phyloP scores from a whole-genome alignment of 495 filamentous ascomycete genomes.

The Ramalina intermedia region DNA sequence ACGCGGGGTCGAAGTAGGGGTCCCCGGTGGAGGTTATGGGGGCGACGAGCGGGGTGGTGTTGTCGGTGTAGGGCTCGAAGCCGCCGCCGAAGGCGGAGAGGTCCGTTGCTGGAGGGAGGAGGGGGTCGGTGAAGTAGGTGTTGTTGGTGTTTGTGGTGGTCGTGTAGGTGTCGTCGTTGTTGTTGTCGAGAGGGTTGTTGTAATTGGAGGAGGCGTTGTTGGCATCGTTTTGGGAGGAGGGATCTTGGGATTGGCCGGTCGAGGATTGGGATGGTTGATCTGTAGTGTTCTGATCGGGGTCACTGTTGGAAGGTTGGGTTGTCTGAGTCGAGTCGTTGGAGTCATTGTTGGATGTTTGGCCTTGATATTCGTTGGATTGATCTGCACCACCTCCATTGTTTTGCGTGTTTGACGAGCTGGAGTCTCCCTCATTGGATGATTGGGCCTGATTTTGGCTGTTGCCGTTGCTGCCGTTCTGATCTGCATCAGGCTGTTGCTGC shows the following conservation, averaged over 20 bases:
- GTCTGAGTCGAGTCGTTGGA: not conserved
- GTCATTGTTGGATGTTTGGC: not conserved
- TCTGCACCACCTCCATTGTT: too few species aligned
- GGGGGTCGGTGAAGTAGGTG: not conserved
- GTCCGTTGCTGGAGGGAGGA: not conserved
- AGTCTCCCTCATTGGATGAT: not conserved
- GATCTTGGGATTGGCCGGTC: not conserved
- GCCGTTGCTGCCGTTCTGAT: not conserved
- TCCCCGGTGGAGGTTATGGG: not conserved
- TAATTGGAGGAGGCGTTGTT: not conserved
- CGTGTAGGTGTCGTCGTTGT: not conserved
- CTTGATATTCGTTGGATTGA: not conserved
- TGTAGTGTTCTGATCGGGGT: not conserved
- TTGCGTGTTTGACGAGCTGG: too few species aligned
- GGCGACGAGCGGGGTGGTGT: not conserved
- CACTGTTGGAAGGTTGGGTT: not conserved
- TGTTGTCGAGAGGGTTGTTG: not conserved
- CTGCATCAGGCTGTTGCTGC: not conserved
- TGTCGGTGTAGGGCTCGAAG: not conserved
- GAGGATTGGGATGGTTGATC: not conserved
- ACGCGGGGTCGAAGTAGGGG: not conserved
- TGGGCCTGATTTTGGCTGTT: not conserved
- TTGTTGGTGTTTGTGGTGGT: not conserved
- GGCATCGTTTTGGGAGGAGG: not conserved
- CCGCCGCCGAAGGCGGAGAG: not conserved